phyloP scores from a whole-genome alignment of 2,329 filamentous ascomycete species.

The Neoascochyta sp. region DNA sequence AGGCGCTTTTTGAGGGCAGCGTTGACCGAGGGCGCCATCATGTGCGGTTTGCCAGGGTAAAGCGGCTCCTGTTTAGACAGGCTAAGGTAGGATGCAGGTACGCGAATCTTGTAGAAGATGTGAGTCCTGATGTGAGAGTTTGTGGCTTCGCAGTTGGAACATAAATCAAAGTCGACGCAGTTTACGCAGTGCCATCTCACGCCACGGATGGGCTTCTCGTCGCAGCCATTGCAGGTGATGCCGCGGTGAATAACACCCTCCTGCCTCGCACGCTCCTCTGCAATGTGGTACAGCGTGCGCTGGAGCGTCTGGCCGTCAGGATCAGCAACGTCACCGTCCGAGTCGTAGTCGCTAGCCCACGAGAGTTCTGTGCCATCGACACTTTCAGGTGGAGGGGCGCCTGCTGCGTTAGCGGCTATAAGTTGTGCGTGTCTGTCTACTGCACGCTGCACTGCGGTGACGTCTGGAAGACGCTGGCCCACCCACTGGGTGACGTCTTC shows the following conservation, averaged over 20 bases:
- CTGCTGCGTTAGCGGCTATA: conserved; percentile 13
- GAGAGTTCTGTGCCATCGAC: conserved; percentile 33
- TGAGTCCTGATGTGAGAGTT: conserved; percentile 81
- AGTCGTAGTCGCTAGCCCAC: conserved; percentile 27
- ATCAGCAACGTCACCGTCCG: conserved; percentile 42
- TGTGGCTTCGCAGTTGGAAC: conserved; percentile 81
- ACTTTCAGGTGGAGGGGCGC: conserved; percentile 28
- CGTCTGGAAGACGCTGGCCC: conserved; percentile 13
- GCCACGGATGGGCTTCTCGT: conserved; percentile 82
- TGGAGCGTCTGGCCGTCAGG: conserved; percentile 73
- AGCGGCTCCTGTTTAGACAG: conserved; percentile 59
- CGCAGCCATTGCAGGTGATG: conserved; percentile 87
- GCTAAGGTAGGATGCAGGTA: conserved; percentile 81
- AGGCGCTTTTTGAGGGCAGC: conserved; percentile 63
- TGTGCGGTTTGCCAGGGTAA: conserved; percentile 63
- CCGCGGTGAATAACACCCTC: conserved; percentile 80
- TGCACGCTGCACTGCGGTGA: conserved; percentile 15
- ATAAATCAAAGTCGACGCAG: conserved; percentile 93
- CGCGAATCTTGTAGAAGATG: conserved; percentile 91
- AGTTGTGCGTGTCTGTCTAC: conserved; percentile 19
- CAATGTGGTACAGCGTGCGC: conserved; percentile 83
- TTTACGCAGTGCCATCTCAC: conserved; percentile 93
- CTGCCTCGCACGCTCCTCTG: conserved; percentile 82
- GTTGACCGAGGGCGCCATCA: conserved; percentile 64
- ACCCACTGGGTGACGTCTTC: conserved; percentile 18